phyloP scores from a whole-genome alignment of 2,329 filamentous ascomycete genomes.

The Harringtonia aguacate region DNA sequence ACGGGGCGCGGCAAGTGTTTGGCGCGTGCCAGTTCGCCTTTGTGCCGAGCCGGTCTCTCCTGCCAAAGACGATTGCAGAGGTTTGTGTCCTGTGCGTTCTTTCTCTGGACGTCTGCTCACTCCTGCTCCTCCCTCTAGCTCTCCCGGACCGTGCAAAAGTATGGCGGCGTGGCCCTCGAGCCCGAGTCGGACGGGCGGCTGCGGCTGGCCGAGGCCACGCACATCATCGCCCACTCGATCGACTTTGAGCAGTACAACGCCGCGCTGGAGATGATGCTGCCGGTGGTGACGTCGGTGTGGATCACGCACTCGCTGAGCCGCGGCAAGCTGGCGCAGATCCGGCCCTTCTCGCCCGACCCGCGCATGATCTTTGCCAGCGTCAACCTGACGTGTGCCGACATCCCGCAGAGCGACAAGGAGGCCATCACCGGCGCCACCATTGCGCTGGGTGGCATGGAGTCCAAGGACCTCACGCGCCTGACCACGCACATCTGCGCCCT shows the following conservation, averaged over 20 bases:
- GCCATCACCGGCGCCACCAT: slow-evolving; percentile 83
- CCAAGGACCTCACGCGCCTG: slow-evolving; percentile 56
- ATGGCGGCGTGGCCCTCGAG: slow-evolving; percentile 39
- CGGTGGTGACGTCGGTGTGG: slow-evolving; percentile 78
- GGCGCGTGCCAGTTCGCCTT: slow-evolving; percentile 33
- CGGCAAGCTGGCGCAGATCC: slow-evolving; percentile 62
- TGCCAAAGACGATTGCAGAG: slow-evolving; percentile 29
- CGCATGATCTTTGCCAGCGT: slow-evolving; percentile 83
- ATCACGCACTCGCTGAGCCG: slow-evolving; percentile 59
- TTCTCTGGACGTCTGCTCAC: background rate
- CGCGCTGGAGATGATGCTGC: slow-evolving; percentile 66
- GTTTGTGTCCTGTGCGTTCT: slow-evolving; percentile 9
- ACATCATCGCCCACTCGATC: slow-evolving; percentile 60
- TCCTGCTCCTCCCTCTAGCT: slow-evolving; percentile 21
- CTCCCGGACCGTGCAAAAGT: slow-evolving; percentile 29
- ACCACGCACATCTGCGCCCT: slow-evolving; percentile 88
- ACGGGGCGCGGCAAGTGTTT: slow-evolving; percentile 27
- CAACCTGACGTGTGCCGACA: slow-evolving; percentile 69
- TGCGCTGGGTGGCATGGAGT: slow-evolving; percentile 79
- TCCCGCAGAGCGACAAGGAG: slow-evolving; percentile 80
- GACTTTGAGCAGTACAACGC: slow-evolving; percentile 83
- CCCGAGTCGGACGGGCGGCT: slow-evolving; percentile 37
- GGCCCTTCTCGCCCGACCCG: slow-evolving; percentile 84
- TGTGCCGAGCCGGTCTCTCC: slow-evolving; percentile 29
- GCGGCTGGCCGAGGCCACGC: slow-evolving; percentile 36